Evolutionary conservation across 1,284 basidiomycete species (phyloP).

Genomic region (Papiliotrema fonsecae): DNA sequence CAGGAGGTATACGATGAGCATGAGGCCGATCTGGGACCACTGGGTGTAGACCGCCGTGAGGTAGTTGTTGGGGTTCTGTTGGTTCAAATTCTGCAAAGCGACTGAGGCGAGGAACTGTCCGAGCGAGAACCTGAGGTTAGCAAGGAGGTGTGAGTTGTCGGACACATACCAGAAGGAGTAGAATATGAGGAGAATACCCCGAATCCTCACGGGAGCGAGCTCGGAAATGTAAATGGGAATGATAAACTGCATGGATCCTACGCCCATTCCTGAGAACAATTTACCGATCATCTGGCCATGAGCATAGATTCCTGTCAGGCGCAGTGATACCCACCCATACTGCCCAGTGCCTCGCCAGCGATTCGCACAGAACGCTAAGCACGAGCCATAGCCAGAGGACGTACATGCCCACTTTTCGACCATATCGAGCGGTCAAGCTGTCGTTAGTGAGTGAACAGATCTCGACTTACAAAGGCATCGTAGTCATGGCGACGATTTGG

Average conservation of each 20-base stretch:
- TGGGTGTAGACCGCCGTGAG: slow-evolving; percentile 20
- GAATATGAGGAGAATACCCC: slow-evolving; percentile 25
- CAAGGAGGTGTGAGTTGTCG: not conserved
- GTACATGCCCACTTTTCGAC: slow-evolving; percentile 18
- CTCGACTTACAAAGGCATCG: slow-evolving; percentile 17
- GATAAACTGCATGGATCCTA: slow-evolving; percentile 25
- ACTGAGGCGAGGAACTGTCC: slow-evolving; percentile 13
- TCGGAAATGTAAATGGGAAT: slow-evolving; percentile 29
- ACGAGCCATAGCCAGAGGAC: slow-evolving; percentile 13
- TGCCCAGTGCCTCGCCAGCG: slow-evolving; percentile 13
- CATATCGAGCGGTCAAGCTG: slow-evolving; percentile 12
- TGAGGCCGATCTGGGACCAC: slow-evolving; percentile 26
- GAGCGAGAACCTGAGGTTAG: slow-evolving; percentile 10
- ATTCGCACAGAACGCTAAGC: slow-evolving; percentile 15
- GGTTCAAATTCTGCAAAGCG: slow-evolving; percentile 13
- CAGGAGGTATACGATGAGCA: slow-evolving; percentile 26
- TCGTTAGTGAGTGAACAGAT: not conserved
- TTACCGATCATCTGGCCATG: slow-evolving; percentile 12
- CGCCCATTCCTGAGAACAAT: slow-evolving; percentile 23
- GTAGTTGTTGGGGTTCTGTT: slow-evolving; percentile 12
- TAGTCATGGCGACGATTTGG: slow-evolving; percentile 24
- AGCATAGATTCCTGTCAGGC: not conserved
- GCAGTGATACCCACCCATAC: slow-evolving; percentile 16
- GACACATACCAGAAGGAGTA: slow-evolving; percentile 23
- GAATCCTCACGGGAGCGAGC: slow-evolving; percentile 21